Percentiles rank a stretch among this genome's conserved stretches.
Evolutionary conservation across 2,329 filamentous ascomycete species (phyloP).

Genomic region (Exophiala sideris): DNA sequence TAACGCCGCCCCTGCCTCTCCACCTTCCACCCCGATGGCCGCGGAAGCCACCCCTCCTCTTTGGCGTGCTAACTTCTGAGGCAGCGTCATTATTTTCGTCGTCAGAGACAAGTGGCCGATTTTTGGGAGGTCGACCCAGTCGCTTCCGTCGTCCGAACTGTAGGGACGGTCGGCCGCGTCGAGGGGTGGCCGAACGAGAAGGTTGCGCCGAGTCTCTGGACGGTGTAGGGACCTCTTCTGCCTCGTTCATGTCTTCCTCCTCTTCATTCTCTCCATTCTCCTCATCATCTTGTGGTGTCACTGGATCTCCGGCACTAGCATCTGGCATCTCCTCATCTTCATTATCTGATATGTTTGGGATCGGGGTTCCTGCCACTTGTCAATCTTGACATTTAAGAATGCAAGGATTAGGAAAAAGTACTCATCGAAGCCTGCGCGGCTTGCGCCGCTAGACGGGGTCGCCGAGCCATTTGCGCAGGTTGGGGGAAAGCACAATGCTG

Average conservation of each 20-base stretch:
- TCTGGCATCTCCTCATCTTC: slow-evolving; percentile 47
- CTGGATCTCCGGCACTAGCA: slow-evolving; percentile 34
- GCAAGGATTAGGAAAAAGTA: slow-evolving; percentile 29
- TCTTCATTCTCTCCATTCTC: slow-evolving; percentile 31
- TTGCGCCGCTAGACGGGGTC: slow-evolving; percentile 45
- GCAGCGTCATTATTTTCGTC: slow-evolving; percentile 46
- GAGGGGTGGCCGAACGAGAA: slow-evolving; percentile 51
- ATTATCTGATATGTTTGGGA: slow-evolving; percentile 39
- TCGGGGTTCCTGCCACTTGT: slow-evolving; percentile 38
- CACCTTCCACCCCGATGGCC: slow-evolving; percentile 62
- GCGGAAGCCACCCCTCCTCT: slow-evolving; percentile 63
- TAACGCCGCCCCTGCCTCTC: slow-evolving; percentile 68
- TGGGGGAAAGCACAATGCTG: not conserved
- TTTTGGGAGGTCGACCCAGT: slow-evolving; percentile 82
- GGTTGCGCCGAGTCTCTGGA: slow-evolving; percentile 42
- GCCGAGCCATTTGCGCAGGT: slow-evolving; percentile 40
- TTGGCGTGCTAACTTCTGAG: slow-evolving; percentile 51
- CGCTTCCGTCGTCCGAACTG: slow-evolving; percentile 33
- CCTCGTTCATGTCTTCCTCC: slow-evolving; percentile 38
- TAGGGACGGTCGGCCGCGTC: slow-evolving; percentile 51
- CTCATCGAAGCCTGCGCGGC: slow-evolving; percentile 46
- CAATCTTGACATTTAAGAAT: not conserved
- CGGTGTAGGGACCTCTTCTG: slow-evolving; percentile 43
- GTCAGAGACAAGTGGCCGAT: slow-evolving; percentile 71
- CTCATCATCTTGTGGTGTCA: slow-evolving; percentile 35